These are phyloP conservation scores for Prunus mongolica DNA, from an alignment of 306 rosid genomes.

Conservation along the genomic window DNA sequence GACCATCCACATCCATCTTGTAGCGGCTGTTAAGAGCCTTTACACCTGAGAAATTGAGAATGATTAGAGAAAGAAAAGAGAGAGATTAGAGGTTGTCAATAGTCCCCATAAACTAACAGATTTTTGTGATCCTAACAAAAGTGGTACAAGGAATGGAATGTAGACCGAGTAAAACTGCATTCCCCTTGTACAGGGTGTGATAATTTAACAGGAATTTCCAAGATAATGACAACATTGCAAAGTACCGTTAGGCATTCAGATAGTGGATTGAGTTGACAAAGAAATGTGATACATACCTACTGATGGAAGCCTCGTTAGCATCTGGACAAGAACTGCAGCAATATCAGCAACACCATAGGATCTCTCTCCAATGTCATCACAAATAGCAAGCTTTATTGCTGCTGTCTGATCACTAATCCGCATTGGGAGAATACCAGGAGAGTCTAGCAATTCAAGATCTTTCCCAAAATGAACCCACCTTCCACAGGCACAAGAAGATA, in stretches of 20 bases:
- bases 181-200: background rate
- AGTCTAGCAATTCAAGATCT: constrained; percentile 88
- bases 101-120: background rate
- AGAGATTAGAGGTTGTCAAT: background rate
- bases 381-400: constrained; percentile 93
- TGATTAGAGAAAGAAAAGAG: background rate
- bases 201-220: background rate
- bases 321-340: constrained; percentile 89
- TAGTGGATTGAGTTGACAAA: background rate
- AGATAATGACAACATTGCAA: background rate
- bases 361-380: constrained; percentile 96
- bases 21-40: constrained; percentile 63
- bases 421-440: constrained; percentile 95
- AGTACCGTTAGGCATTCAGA: background rate
- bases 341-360: constrained; percentile 76
- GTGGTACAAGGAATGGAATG: background rate
- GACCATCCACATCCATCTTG: constrained; percentile 62
- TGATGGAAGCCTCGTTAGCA: constrained; percentile 68
- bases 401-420: constrained; percentile 93
- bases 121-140: background rate
- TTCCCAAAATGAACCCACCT: constrained; percentile 97
- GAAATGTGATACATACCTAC: constrained; percentile 47
- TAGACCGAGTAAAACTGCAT: background rate
- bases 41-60: constrained; percentile 42
- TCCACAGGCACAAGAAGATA: constrained; percentile 15